Percentiles rank a stretch among this genome's conserved stretches.
phyloP scores from a whole-genome alignment of 345 rosid genomes.

The Hirschfeldia incana region DNA sequence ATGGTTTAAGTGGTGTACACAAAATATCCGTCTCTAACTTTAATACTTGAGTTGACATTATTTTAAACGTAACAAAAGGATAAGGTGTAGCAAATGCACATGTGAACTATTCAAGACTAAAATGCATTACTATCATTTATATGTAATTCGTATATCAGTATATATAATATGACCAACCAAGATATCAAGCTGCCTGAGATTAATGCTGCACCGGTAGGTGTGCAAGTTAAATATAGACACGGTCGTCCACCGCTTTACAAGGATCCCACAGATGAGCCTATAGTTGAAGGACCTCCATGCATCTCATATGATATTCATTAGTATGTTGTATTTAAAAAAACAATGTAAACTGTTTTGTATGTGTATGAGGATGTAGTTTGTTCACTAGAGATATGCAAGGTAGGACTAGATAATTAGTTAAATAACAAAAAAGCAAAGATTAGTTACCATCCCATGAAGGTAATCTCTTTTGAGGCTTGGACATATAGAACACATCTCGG shows the following conservation, averaged over 20 bases:
- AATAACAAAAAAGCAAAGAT: neutral
- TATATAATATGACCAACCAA: neutral
- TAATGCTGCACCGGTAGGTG: constrained; percentile 7
- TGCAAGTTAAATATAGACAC: constrained; percentile 10
- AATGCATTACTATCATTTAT: neutral
- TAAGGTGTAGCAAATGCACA: neutral
- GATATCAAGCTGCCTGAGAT: neutral
- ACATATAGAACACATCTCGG: neutral
- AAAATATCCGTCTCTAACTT: neutral
- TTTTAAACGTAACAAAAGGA: neutral
- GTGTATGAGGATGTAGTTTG: neutral
- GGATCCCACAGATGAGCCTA: neutral
- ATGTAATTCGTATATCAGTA: too few relatives aligned
- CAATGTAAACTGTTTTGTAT: neutral
- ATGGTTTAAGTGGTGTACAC: neutral
- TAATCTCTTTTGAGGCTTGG: neutral
- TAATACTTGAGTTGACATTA: neutral
- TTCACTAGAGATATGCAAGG: neutral
- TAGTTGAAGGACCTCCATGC: neutral
- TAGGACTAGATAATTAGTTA: neutral
- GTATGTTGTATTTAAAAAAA: too few relatives aligned
- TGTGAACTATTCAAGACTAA: constrained; percentile 8
- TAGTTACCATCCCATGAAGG: neutral
- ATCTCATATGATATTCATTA: too few relatives aligned
- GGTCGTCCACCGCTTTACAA: constrained; percentile 19